phyloP scores from a whole-genome alignment of 306 rosid genomes.

The Parietaria judaica region DNA sequence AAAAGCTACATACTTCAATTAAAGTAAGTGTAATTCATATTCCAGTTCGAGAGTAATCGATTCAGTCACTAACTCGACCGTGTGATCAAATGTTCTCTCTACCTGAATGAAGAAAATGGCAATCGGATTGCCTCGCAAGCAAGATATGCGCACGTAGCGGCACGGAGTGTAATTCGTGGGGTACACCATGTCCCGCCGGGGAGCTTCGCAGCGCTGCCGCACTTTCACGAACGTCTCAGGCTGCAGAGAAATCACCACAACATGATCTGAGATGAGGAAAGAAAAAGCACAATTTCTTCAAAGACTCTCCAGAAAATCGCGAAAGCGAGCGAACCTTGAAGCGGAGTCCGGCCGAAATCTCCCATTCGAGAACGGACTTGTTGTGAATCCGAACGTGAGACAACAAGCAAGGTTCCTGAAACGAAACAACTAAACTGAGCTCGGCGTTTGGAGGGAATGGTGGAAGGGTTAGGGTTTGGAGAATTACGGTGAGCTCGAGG shows the following conservation, averaged over 20 bases:
- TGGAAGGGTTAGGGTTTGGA: too few relatives aligned
- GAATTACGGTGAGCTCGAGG: constrained; percentile 59
- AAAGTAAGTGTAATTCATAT: too few relatives aligned
- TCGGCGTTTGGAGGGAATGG: background rate
- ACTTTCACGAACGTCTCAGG: constrained; percentile 89
- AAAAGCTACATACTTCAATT: too few relatives aligned
- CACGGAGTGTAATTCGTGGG: constrained; percentile 91
- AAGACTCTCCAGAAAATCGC: background rate
- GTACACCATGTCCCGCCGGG: constrained; percentile 78
- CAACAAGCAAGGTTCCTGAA: constrained; percentile 76
- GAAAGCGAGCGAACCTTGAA: constrained; percentile 50
- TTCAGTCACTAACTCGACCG: too few relatives aligned
- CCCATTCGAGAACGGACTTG: constrained; percentile 97
- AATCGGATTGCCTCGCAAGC: constrained; percentile 94
- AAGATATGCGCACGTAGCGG: constrained; percentile 78
- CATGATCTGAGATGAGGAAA: background rate
- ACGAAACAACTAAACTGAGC: background rate
- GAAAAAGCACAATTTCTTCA: background rate
- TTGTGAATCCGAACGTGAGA: constrained; percentile 85
- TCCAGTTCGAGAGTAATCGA: too few relatives aligned
- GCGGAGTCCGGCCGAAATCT: constrained; percentile 83
- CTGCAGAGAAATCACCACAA: constrained; percentile 28
- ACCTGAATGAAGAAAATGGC: constrained; percentile 94
- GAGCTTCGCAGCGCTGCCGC: constrained; percentile 95
- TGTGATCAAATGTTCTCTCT: background rate